Conservation (phyloP, 352 stramenopile genomes). For the Phytopythium litorale region DNA sequence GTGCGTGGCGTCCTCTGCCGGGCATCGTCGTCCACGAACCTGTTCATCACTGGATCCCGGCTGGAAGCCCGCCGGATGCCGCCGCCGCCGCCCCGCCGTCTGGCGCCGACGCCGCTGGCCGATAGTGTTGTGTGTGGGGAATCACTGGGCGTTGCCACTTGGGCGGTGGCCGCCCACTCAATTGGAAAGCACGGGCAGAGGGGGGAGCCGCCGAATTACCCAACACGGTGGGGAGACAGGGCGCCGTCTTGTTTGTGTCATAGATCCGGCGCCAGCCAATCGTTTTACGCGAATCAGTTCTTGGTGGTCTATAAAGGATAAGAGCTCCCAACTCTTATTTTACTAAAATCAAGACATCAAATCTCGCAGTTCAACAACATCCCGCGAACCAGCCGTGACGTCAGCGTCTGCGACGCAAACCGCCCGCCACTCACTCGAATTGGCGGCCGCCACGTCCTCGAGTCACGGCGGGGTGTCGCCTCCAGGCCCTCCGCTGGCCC, state of each 20-base stretch:
- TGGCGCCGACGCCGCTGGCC: no score
- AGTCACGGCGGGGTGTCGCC: not conserved
- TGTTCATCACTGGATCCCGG: no score
- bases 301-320: not conserved
- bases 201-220: conserved; percentile 4
- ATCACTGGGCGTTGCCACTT: no score
- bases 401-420: conserved; percentile 15
- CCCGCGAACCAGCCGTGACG: conserved; percentile 10
- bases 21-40: not conserved
- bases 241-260: conserved; percentile 4
- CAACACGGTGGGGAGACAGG: conserved; percentile 8
- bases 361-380: conserved; percentile 7
- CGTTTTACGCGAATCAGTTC: not conserved
- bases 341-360: conserved; percentile 1
- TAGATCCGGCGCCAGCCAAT: conserved; percentile 7
- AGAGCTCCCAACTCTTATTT: not conserved
- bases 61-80: not conserved
- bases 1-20: not conserved
- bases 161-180: no score
- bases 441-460: conserved; percentile 4
- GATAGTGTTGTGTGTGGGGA: not conserved
- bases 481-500: not conserved
- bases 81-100: not conserved
- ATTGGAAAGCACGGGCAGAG: no score
- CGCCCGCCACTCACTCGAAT: not conserved